These are phyloP conservation scores for Caloboletus firmus DNA, from an alignment of 1,284 basidiomycete species.

Conservation along the genomic window DNA sequence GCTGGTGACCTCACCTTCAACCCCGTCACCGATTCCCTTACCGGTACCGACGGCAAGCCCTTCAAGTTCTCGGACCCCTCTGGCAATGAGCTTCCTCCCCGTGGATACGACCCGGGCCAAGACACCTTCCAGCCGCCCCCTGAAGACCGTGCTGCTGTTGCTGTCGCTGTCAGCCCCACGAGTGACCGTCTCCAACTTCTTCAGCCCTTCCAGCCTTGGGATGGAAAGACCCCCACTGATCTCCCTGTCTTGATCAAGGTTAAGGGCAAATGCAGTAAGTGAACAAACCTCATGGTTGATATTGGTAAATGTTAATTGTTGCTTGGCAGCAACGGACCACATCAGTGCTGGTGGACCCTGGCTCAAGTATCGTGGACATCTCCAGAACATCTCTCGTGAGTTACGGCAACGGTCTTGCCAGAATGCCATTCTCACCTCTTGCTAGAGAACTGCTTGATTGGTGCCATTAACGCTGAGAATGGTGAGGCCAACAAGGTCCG, in stretches of 20 bases:
- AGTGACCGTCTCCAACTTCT: constrained; percentile 96
- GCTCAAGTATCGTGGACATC: constrained; percentile 99
- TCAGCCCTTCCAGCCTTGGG: constrained; percentile 89
- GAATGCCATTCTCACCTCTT: constrained; percentile 1
- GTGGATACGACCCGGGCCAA: constrained; percentile 95
- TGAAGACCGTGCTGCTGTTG: constrained; percentile 76
- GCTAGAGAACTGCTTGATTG: constrained; percentile 92
- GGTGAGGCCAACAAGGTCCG: constrained; percentile 95
- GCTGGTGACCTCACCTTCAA: constrained; percentile 96
- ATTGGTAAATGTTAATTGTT: background rate
- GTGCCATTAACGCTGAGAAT: constrained; percentile 95
- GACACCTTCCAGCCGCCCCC: constrained; percentile 98
- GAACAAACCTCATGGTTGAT: background rate
- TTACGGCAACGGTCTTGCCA: constrained; percentile 8
- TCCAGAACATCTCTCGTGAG: constrained; percentile 94
- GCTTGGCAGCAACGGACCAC: constrained; percentile 68
- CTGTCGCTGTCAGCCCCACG: constrained; percentile 86
- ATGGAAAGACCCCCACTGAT: constrained; percentile 88
- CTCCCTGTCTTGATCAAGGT: constrained; percentile 98
- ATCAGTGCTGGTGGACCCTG: constrained; percentile 97
- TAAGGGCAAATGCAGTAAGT: constrained; percentile 95
- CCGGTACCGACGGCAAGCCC: constrained; percentile 89
- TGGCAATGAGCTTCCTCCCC: constrained; percentile 91
- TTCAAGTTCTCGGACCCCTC: constrained; percentile 95
- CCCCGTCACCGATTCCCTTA: constrained; percentile 90